phyloP scores from a whole-genome alignment of 441 rosid species.

The Adansonia rubrostipa region DNA sequence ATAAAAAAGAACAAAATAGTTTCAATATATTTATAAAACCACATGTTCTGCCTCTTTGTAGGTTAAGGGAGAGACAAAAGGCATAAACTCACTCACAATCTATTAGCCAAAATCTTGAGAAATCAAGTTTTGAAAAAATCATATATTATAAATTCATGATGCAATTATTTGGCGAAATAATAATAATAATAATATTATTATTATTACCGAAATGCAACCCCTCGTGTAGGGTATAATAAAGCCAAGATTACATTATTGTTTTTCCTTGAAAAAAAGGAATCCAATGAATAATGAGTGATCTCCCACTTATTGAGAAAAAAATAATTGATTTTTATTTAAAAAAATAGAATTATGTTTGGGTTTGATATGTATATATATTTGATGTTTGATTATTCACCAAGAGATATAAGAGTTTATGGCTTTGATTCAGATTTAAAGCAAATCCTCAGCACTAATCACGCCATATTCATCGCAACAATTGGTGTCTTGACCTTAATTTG shows the following conservation, averaged over 20 bases:
- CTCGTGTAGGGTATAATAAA: slow-evolving; percentile 25
- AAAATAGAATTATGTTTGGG: not conserved
- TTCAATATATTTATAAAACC: not conserved
- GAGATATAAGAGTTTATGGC: not conserved
- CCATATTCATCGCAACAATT: not conserved
- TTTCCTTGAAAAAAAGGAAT: not conserved
- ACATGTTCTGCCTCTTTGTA: slow-evolving; percentile 10
- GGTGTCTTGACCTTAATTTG: slow-evolving; percentile 2
- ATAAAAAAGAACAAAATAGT: too few species aligned
- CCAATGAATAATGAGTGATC: slow-evolving; percentile 23
- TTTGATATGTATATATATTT: too few species aligned
- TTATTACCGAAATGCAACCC: not conserved
- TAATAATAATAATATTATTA: not conserved
- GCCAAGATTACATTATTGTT: slow-evolving; percentile 16
- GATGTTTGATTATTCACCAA: not conserved
- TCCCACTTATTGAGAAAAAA: slow-evolving; percentile 16
- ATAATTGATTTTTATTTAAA: not conserved
- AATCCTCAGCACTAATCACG: slow-evolving; percentile 11
- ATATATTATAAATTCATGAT: slow-evolving; percentile 19
- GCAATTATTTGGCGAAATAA: not conserved
- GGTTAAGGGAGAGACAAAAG: not conserved
- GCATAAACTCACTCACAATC: slow-evolving; percentile 19
- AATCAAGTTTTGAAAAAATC: slow-evolving; percentile 2
- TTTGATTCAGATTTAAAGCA: not conserved
- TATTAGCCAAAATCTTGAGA: slow-evolving; percentile 17